Conservation (phyloP, 2,329 filamentous ascomycete genomes). For the Trichoderma simmonsii region DNA sequence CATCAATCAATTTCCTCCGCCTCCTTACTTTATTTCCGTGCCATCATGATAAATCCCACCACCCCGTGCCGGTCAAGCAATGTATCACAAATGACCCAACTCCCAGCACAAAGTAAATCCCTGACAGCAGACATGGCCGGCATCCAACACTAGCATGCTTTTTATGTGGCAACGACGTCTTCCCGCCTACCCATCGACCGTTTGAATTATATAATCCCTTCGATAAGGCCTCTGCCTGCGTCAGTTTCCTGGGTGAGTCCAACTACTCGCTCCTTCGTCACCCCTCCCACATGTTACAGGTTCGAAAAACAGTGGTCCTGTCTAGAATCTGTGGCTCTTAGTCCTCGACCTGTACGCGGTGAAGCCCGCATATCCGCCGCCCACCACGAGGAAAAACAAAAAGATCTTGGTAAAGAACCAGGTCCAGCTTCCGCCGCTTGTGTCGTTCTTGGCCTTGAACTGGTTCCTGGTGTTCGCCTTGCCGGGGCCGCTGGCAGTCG, state of each 20-base stretch:
- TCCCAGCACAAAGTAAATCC: background rate
- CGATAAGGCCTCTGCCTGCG: background rate
- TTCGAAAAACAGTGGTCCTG: background rate
- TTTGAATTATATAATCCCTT: background rate
- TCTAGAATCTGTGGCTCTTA: conserved; percentile 57
- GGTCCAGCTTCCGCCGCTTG: conserved; percentile 49
- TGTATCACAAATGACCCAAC: background rate
- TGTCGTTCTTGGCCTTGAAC: conserved; percentile 32
- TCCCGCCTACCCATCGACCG: background rate
- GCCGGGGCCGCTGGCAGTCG: conserved; percentile 45
- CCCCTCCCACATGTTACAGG: background rate
- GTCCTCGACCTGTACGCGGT: conserved; percentile 73
- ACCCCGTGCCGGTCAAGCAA: background rate
- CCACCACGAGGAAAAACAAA: conserved; percentile 66
- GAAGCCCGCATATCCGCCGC: conserved; percentile 78
- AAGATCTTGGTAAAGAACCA: conserved; percentile 78
- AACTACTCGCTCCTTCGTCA: background rate
- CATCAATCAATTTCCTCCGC: background rate
- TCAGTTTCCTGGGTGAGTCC: background rate
- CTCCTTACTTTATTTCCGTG: background rate
- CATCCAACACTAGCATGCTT: background rate
- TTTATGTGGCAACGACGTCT: background rate
- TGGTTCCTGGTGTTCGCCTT: conserved; percentile 36
- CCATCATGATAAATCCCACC: background rate
- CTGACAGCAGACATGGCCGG: background rate